Conservation (phyloP, 2,329 filamentous ascomycete species). For the Xylariales sp. region DNA sequence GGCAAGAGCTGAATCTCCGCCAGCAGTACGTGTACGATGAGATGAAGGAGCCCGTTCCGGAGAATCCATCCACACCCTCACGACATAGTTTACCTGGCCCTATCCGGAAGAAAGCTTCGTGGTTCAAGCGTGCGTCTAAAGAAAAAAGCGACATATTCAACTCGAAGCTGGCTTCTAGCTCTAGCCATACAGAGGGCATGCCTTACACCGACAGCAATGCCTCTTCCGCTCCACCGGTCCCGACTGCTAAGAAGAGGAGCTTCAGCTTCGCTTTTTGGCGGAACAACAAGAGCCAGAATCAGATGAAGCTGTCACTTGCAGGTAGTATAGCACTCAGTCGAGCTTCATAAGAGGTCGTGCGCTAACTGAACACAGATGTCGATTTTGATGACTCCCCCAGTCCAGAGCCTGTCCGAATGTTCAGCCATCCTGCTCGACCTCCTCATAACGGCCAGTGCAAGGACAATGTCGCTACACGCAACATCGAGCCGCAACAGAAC, state of each 20-base stretch:
- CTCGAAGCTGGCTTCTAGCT: constrained; percentile 11
- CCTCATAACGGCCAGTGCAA: constrained; percentile 16
- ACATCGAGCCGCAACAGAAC: constrained; percentile 67
- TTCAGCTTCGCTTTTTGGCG: constrained; percentile 55
- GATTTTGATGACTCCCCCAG: constrained; percentile 27
- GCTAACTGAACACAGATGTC: constrained; percentile 22
- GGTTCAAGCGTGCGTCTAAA: constrained; percentile 48
- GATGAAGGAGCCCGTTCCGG: constrained; percentile 6
- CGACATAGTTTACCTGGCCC: constrained; percentile 21
- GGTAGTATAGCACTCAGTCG: constrained; percentile 29
- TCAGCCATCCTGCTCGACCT: constrained; percentile 14
- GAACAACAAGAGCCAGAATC: constrained; percentile 33
- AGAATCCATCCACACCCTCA: constrained; percentile 15
- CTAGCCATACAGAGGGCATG: constrained; percentile 13
- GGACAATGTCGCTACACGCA: constrained; percentile 30
- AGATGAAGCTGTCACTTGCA: constrained; percentile 36
- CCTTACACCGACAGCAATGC: constrained; percentile 19
- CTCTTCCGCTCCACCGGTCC: constrained; percentile 13
- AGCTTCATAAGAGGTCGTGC: not conserved
- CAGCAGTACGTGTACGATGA: constrained; percentile 24
- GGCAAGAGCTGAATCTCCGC: constrained; percentile 17
- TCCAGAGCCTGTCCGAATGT: constrained; percentile 18
- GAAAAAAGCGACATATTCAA: constrained; percentile 22
- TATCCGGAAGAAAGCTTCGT: constrained; percentile 42
- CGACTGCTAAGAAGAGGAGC: constrained; percentile 38